A percentile compares a stretch with the other conserved stretches of the same genome.
Evolutionary conservation across 208 protist genomes (phyloP).

Genomic region (Wallacemonas sp.): DNA sequence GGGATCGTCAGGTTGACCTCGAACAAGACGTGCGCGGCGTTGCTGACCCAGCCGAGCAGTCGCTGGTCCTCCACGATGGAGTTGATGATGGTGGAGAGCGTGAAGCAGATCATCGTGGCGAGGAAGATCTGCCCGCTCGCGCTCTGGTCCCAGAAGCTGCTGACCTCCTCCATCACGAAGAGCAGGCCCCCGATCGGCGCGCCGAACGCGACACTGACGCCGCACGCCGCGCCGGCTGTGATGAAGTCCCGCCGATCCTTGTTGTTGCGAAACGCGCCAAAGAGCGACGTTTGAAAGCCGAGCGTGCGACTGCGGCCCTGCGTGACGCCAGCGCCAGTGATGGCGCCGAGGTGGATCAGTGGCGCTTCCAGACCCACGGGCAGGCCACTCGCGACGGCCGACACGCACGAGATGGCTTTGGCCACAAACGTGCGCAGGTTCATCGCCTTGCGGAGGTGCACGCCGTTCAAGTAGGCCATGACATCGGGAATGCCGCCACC

Average conservation of each 20-base stretch:
- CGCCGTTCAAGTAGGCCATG: conserved; percentile 94
- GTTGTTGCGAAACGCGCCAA: conserved; percentile 88
- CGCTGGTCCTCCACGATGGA: conserved; percentile 70
- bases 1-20: conserved; percentile 87
- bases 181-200: conserved; percentile 95
- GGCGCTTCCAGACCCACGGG: conserved; percentile 95
- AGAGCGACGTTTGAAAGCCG: conserved; percentile 74
- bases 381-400: conserved; percentile 87
- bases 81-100: conserved; percentile 80
- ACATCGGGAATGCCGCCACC: conserved; percentile 91
- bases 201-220: conserved; percentile 95
- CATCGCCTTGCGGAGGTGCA: conserved; percentile 89
- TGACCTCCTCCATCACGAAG: conserved; percentile 96
- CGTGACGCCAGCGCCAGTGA: conserved; percentile 92
- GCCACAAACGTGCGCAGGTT: conserved; percentile 83
- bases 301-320: conserved; percentile 89
- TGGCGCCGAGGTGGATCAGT: conserved; percentile 96
- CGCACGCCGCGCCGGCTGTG: conserved; percentile 92
- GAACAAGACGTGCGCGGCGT: conserved; percentile 85
- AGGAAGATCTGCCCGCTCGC: conserved; percentile 95
- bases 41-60: conserved; percentile 82
- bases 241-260: conserved; percentile 95
- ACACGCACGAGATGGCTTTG: conserved; percentile 88
- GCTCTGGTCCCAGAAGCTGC: conserved; percentile 91
- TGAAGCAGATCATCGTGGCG: conserved; percentile 89